These are phyloP conservation scores for Annulohypoxylon stygium DNA, from an alignment of 495 filamentous ascomycete species.

Conservation along the genomic window DNA sequence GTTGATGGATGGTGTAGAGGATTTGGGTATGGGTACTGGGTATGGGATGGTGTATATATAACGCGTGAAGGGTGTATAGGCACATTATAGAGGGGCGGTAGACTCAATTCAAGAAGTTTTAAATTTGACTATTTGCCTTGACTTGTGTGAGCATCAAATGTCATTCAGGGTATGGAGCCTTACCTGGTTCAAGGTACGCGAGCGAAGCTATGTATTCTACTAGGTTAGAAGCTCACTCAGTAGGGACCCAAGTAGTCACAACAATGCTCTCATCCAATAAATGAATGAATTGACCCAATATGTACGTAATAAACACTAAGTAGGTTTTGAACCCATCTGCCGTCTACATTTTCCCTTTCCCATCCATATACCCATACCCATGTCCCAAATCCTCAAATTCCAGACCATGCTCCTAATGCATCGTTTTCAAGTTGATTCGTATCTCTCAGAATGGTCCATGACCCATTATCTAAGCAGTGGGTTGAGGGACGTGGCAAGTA, in stretches of 20 bases:
- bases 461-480: not conserved
- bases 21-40: not conserved
- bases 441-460: not conserved
- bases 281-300: conserved; percentile 4
- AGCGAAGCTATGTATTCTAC: too few relatives aligned
- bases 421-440: not conserved
- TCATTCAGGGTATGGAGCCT: too few relatives aligned
- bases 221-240: not conserved
- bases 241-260: not conserved
- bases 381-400: not conserved
- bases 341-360: not conserved
- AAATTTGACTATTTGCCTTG: too few relatives aligned
- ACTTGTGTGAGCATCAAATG: too few relatives aligned
- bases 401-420: not conserved
- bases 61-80: too few relatives aligned
- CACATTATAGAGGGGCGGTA: too few relatives aligned
- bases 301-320: not conserved
- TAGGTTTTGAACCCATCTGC: not conserved
- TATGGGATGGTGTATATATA: not conserved
- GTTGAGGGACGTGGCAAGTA: not conserved
- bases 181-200: too few relatives aligned
- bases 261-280: not conserved
- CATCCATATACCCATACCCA: not conserved
- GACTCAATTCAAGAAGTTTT: too few relatives aligned
- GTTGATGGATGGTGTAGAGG: not conserved